phyloP scores from a whole-genome alignment of 1,284 basidiomycete genomes.

The Tilletia setariae region DNA sequence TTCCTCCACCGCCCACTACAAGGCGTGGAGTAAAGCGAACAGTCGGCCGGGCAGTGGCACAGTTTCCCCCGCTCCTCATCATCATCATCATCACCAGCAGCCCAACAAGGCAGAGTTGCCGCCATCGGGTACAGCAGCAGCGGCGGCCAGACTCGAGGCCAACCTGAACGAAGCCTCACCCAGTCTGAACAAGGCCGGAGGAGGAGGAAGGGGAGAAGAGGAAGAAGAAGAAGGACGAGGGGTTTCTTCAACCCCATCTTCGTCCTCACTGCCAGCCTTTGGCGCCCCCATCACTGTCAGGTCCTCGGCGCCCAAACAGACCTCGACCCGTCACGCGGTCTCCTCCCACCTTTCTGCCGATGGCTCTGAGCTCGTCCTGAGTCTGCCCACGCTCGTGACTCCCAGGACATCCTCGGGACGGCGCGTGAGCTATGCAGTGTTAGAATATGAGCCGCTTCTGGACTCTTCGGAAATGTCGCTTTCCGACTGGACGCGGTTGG shows the following conservation, averaged over 20 bases:
- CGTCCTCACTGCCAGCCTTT: not conserved
- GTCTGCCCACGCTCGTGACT: conserved; percentile 45
- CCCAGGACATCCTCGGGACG: conserved; percentile 33
- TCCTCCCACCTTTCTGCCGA: conserved; percentile 28
- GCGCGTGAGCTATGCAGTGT: conserved; percentile 39
- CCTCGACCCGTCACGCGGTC: conserved; percentile 37
- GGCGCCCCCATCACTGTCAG: conserved; percentile 21
- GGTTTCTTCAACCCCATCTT: not conserved
- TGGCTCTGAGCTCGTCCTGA: conserved; percentile 28
- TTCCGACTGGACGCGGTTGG: conserved; percentile 16
- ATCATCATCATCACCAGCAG: not conserved
- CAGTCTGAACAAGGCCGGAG: too few species aligned
- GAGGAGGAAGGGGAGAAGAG: too few species aligned
- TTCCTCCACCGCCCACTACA: conserved; percentile 45
- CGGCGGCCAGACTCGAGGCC: not conserved
- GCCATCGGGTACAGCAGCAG: not conserved
- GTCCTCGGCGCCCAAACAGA: conserved; percentile 36
- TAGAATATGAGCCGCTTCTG: conserved; percentile 60
- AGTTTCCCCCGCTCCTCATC: not conserved
- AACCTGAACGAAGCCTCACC: too few species aligned
- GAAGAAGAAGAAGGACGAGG: not conserved
- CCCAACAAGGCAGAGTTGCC: not conserved
- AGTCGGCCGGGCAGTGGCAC: not conserved
- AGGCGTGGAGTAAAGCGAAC: conserved; percentile 25
- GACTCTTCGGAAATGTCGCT: conserved; percentile 85